A percentile compares a stretch with the other conserved stretches of the same genome.
Evolutionary conservation across 805 yeast species (phyloP).

Genomic region (Myxozyma neotropica): DNA sequence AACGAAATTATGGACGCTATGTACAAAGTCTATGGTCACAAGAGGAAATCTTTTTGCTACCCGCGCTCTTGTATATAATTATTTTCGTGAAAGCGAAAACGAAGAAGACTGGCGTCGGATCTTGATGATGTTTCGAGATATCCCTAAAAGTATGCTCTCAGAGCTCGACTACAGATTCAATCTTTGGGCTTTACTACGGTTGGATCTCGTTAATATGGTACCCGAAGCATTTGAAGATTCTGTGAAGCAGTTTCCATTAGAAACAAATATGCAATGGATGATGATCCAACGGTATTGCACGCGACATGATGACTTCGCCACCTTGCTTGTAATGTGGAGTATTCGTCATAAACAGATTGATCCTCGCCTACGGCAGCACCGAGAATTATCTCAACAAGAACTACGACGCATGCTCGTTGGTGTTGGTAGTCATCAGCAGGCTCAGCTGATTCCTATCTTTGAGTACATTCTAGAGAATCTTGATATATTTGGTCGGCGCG

Average conservation of each 20-base stretch:
- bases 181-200: conserved; percentile 27
- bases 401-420: conserved; percentile 11
- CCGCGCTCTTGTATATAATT: conserved; percentile 24
- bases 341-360: conserved; percentile 4
- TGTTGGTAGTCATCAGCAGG: conserved; percentile 3
- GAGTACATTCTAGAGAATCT: not conserved
- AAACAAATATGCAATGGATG: conserved; percentile 20
- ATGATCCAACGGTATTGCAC: conserved; percentile 15
- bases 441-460: not conserved
- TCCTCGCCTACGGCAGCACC: conserved; percentile 8
- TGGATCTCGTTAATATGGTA: conserved; percentile 11
- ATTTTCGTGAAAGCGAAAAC: conserved; percentile 15
- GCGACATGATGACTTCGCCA: conserved; percentile 9
- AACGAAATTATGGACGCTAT: conserved; percentile 24
- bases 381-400: not conserved
- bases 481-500: conserved; percentile 14
- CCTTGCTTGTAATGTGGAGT: conserved; percentile 14
- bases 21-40: conserved; percentile 2
- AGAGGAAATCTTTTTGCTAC: conserved; percentile 3
- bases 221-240: conserved; percentile 12
- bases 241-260: not conserved
- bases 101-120: conserved; percentile 30
- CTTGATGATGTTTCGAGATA: conserved; percentile 21
- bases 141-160: conserved; percentile 9
- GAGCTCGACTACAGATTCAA: conserved; percentile 28